These are phyloP conservation scores for Hyphodiscus sp. DNA, from an alignment of 2,329 filamentous ascomycete genomes.

Conservation along the genomic window DNA sequence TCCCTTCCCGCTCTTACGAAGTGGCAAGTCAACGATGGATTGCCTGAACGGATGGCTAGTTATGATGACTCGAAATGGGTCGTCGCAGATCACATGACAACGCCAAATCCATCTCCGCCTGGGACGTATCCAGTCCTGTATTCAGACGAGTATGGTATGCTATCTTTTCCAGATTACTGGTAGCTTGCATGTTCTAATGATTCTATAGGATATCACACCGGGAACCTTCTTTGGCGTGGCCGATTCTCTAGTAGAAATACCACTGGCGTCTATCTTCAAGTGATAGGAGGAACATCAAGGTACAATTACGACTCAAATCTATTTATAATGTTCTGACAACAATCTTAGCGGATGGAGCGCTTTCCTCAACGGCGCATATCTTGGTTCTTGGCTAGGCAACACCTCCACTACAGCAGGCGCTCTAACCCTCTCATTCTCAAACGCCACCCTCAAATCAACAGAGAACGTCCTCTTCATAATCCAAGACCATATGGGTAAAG, in stretches of 20 bases:
- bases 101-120: too few species aligned
- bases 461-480: constrained; percentile 48
- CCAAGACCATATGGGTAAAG: constrained; percentile 55
- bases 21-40: constrained; percentile 36
- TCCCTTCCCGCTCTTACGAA: constrained; percentile 14
- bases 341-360: constrained; percentile 19
- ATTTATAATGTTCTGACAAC: neutral
- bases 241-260: constrained; percentile 29
- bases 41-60: constrained; percentile 34
- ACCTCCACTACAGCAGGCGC: constrained; percentile 34
- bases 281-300: constrained; percentile 18
- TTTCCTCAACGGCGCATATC: constrained; percentile 46
- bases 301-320: neutral
- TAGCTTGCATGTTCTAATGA: neutral
- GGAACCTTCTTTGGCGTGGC: constrained; percentile 39
- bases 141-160: too few species aligned
- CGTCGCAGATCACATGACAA: too few species aligned
- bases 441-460: constrained; percentile 36
- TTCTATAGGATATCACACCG: constrained; percentile 33
- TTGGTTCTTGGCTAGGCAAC: constrained; percentile 49
- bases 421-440: constrained; percentile 43
- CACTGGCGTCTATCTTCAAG: constrained; percentile 24
- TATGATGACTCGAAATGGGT: constrained; percentile 35
- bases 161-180: too few species aligned
- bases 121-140: too few species aligned